These are phyloP conservation scores for Saccharum hybrid DNA, from an alignment of 202 grass and related monocot species.

Conservation along the genomic window DNA sequence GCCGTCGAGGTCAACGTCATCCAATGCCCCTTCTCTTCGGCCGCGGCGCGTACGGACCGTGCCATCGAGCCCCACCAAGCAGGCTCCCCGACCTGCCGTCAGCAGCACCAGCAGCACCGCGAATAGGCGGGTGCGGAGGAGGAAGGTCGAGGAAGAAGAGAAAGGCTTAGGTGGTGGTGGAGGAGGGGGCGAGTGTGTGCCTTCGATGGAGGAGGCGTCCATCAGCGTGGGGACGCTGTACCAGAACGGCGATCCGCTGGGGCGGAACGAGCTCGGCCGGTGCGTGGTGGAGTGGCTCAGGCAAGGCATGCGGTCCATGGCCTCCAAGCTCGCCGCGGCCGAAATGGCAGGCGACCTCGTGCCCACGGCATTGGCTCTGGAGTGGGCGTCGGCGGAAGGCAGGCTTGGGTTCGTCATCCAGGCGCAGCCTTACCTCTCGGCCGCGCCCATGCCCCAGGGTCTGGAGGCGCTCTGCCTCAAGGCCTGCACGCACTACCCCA, in stretches of 20 bases:
- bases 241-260: constrained; percentile 75
- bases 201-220: constrained; percentile 68
- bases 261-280: constrained; percentile 77
- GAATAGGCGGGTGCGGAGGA: constrained; percentile 39
- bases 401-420: constrained; percentile 79
- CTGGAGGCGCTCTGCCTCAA: constrained; percentile 94
- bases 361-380: constrained; percentile 30
- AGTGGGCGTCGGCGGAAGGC: constrained; percentile 47
- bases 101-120: constrained; percentile 7
- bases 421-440: constrained; percentile 74
- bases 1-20: not conserved
- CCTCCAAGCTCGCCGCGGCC: constrained; percentile 64
- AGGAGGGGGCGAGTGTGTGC: constrained; percentile 53
- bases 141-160: constrained; percentile 34
- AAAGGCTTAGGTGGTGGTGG: constrained; percentile 17
- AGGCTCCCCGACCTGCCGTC: constrained; percentile 21
- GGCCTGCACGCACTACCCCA: constrained; percentile 90
- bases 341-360: constrained; percentile 68
- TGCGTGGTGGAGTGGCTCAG: constrained; percentile 78
- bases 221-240: constrained; percentile 72
- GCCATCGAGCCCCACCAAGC: constrained; percentile 39
- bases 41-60: constrained; percentile 31
- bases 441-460: constrained; percentile 85
- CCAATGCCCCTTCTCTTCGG: constrained; percentile 17
- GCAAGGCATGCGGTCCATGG: constrained; percentile 92